A percentile compares a stretch with the other conserved stretches of the same genome.
Evolutionary conservation across 768 basidiomycete genomes (phyloP).

Genomic region (Lyophyllum atratum): DNA sequence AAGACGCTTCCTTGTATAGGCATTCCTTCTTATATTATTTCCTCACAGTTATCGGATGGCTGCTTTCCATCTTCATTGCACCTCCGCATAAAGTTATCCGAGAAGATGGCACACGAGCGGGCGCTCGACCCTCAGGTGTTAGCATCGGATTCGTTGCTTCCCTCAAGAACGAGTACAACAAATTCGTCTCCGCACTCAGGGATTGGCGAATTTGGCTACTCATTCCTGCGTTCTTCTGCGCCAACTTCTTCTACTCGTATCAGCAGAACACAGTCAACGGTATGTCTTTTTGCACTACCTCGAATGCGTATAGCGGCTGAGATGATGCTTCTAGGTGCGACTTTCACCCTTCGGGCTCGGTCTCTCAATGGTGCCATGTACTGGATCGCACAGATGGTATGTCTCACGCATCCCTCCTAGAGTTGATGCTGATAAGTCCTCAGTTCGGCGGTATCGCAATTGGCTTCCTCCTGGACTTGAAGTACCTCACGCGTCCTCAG

Average conservation of each 20-base stretch:
- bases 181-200: constrained; percentile 19
- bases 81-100: constrained; percentile 28
- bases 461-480: constrained; percentile 27
- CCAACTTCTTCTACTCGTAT: constrained; percentile 34
- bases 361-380: constrained; percentile 31
- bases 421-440: background rate
- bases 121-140: constrained; percentile 19
- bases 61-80: constrained; percentile 21
- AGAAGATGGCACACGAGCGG: constrained; percentile 25
- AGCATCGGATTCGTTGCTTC: constrained; percentile 15
- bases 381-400: constrained; percentile 32
- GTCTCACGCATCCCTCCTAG: background rate
- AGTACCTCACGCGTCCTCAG: constrained; percentile 28
- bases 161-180: constrained; percentile 19
- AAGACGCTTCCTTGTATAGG: background rate
- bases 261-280: constrained; percentile 30
- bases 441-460: constrained; percentile 28
- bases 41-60: constrained; percentile 24
- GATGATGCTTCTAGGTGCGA: constrained; percentile 14
- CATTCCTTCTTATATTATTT: background rate
- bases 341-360: constrained; percentile 28
- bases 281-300: background rate
- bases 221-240: constrained; percentile 31
- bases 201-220: constrained; percentile 29
- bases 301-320: background rate